Evolutionary conservation across 106 monocot species (phyloP), one percentile per base, ranked within the genome.

Genomic region (Dendrobium huoshanense): DNA sequence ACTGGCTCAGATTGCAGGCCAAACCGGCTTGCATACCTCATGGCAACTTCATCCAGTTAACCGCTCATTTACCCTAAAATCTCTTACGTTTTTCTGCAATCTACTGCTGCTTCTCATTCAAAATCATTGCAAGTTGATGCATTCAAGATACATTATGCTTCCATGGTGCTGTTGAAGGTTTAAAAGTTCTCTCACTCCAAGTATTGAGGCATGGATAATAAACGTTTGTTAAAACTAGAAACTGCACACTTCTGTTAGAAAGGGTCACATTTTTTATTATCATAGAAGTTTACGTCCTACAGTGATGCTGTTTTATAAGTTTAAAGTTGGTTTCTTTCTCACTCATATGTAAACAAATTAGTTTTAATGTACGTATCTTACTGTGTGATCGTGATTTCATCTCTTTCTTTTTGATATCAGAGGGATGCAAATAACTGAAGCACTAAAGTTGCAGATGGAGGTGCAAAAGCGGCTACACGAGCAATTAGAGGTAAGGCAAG

Each of bases 361-460:
- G 7, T 65, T 65, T 65, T 65, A 25, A 25, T 15, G 24, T 65
- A 65, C 37, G 6, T 13, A 15, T 70, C 70, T 70, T 40, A 70
- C 37, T 49, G 17, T 75, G 44, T 75, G 1, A 75, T 75, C 11
- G n/a, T 8, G n/a, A 15, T 75, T 75, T 5, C 73, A 43, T 20
- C 2, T 61, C 44, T 75, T 41, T 81, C 5, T 42, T 82, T 77
- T 45, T 19, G 8, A 24, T 37, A 22, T 48, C 82, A 82, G 82
- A 16, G 77, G 82, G 49, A 77, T 67, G 67, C 82, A 76, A 49
- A 82, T 76, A 82, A 74, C 31, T 33, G 65, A 77, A 77, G 82
- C 82, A 15, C 59, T 82, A 11, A 82, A 77, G 82, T 77, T 82
- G 82, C 82, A 82, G 67, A 82, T 82, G 82, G 82, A 82, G 82